Evolutionary conservation across 2,329 filamentous ascomycete genomes (phyloP).

Genomic region (Phaeosphaeria sp.): DNA sequence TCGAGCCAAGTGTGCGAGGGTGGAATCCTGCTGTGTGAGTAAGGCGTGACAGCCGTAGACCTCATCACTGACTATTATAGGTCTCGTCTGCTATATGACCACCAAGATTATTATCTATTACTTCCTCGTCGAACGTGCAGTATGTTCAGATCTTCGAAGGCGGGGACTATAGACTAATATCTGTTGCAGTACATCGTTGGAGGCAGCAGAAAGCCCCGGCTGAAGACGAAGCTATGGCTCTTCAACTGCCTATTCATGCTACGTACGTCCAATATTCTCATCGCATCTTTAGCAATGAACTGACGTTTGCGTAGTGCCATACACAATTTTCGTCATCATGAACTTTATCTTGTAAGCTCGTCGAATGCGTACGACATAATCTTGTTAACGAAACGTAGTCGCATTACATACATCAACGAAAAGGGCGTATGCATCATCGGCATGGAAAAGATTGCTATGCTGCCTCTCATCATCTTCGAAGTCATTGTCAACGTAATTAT

Average conservation of each 20-base stretch:
- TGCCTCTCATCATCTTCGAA: constrained; percentile 68
- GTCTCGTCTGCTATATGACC: constrained; percentile 65
- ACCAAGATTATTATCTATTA: constrained; percentile 72
- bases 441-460: constrained; percentile 64
- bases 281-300: neutral
- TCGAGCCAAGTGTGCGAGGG: constrained; percentile 60
- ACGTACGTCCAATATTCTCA: neutral
- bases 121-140: constrained; percentile 69
- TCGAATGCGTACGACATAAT: too few relatives aligned
- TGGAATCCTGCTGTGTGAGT: constrained; percentile 63
- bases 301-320: constrained; percentile 21
- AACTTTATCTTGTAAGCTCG: constrained; percentile 66
- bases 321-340: constrained; percentile 57
- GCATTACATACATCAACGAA: constrained; percentile 61
- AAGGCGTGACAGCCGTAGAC: neutral
- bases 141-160: constrained; percentile 33
- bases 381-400: constrained; percentile 46
- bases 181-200: constrained; percentile 63
- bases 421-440: constrained; percentile 67
- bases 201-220: constrained; percentile 57
- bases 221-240: constrained; percentile 64
- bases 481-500: constrained; percentile 61
- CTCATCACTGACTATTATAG: constrained; percentile 14
- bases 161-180: neutral
- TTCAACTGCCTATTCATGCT: constrained; percentile 68